These are phyloP conservation scores for Moesziomyces aphidis DNA, from an alignment of 1,284 basidiomycete genomes.

Conservation along the genomic window DNA sequence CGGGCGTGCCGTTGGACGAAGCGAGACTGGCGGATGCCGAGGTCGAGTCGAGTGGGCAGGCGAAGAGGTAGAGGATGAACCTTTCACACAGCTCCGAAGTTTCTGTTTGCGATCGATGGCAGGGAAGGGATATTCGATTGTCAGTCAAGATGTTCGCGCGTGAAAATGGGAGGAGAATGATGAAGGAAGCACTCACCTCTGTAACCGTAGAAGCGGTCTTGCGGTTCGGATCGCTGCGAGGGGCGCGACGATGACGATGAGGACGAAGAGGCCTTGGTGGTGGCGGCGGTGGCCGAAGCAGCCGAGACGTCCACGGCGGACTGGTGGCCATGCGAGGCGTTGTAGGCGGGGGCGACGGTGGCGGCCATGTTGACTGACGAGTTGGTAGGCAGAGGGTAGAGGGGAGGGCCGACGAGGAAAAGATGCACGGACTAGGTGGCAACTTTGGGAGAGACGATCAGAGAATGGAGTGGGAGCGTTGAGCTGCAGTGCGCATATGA, in stretches of 20 bases:
- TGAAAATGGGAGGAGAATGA: not conserved
- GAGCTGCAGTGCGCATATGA: not conserved
- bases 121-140: not conserved
- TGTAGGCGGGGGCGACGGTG: conserved; percentile 36
- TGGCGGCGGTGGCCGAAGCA: conserved; percentile 3
- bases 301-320: conserved; percentile 22
- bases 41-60: conserved; percentile 63
- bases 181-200: conserved; percentile 27
- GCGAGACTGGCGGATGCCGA: conserved; percentile 48
- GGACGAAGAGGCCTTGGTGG: conserved; percentile 17
- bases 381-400: not conserved
- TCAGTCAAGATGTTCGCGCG: not conserved
- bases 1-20: conserved; percentile 26
- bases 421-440: not conserved
- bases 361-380: conserved; percentile 32
- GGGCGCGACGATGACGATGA: conserved; percentile 31
- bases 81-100: conserved; percentile 59
- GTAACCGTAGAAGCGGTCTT: conserved; percentile 63
- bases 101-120: conserved; percentile 19
- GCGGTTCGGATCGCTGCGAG: conserved; percentile 20
- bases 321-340: conserved; percentile 30
- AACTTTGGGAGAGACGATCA: not conserved
- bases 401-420: not conserved
- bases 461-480: not conserved
- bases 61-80: conserved; percentile 62